Percentiles rank a stretch among this genome's conserved stretches.
phyloP scores from a whole-genome alignment of 108 stramenopile species.

The Asterionellopsis glacialis region DNA sequence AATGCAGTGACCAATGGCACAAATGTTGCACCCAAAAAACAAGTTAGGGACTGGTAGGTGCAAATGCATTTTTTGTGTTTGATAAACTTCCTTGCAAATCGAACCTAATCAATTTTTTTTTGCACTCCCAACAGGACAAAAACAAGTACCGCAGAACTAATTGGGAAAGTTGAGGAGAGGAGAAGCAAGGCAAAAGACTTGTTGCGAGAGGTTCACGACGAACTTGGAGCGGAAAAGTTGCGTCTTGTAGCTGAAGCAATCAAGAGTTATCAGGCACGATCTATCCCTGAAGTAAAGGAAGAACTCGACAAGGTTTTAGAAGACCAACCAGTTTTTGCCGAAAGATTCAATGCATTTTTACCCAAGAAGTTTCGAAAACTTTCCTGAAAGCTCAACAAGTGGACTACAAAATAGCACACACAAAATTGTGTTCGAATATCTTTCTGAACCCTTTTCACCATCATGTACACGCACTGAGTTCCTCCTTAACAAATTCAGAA shows the following conservation, averaged over 20 bases:
- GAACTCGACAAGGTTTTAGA: slow-evolving; percentile 38
- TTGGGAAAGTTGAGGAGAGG: slow-evolving; percentile 43
- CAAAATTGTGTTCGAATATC: background rate
- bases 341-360: slow-evolving; percentile 48
- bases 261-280: slow-evolving; percentile 26
- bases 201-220: slow-evolving; percentile 44
- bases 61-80: no score
- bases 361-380: slow-evolving; percentile 29
- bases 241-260: slow-evolving; percentile 37
- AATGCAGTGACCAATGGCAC: background rate
- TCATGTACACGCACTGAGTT: no score
- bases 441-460: background rate
- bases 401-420: background rate
- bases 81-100: no score
- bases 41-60: slow-evolving; percentile 20
- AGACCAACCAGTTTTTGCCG: slow-evolving; percentile 45
- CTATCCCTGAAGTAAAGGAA: slow-evolving; percentile 35
- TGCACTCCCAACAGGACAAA: slow-evolving; percentile 32
- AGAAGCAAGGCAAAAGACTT: slow-evolving; percentile 47
- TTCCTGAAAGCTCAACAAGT: background rate
- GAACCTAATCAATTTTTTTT: no score
- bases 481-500: no score
- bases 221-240: slow-evolving; percentile 51
- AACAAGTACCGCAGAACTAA: slow-evolving; percentile 32
- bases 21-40: slow-evolving; percentile 28